Evolutionary conservation across 257 asterid species (phyloP), one percentile per base, ranked within the genome.

Genomic region (Capsicum rhomboideum): DNA sequence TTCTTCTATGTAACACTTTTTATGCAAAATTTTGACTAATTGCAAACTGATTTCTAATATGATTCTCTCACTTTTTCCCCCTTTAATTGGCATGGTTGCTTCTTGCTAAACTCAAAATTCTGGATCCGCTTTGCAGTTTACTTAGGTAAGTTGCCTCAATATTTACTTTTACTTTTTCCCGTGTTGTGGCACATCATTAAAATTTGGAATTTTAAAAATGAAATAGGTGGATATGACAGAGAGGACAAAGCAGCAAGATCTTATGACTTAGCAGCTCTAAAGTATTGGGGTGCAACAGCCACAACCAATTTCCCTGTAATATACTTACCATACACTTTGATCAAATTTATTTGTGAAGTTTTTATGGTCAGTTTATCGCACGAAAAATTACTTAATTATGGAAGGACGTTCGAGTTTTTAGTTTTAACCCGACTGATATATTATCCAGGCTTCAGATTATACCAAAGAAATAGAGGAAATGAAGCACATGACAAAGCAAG

Each of bases 401-500:
- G 34, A 6, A 21, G 4, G 20, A 42, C 29, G 6, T n/a, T 1
- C 3, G 72, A 56, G 66, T 63, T 86, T 59, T 68, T 21, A 11
- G 9, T 37, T 37, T 18, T 67, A 66, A 40, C 3, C 28, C 6
- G 49, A 23, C 4, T 44, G 66, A 37, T 63, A 42, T 12, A 20
- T 44, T 16, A 37, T 83, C 37, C 85, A 95, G 99, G 89, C 91
- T n/a, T 79, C 96, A 6, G 91, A 66, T 58, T 95, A 95, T 84
- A 46, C 89, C 52, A 89, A 92, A 86, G 99, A 95, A 71, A 64
- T 95, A 16, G 99, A 94, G 88, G 98, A 92, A 66, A 95, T 95
- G 99, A 91, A 92, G 91, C 88, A 90, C 69, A 88, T 79, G 83
- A 92, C 97, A 10, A 94, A 91, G 84, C 98, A 95, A 84, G 99